A percentile compares a stretch with the other conserved stretches of the same genome.
Evolutionary conservation across 2,329 filamentous ascomycete species (phyloP).

Genomic region (Hypoxylon sp.): DNA sequence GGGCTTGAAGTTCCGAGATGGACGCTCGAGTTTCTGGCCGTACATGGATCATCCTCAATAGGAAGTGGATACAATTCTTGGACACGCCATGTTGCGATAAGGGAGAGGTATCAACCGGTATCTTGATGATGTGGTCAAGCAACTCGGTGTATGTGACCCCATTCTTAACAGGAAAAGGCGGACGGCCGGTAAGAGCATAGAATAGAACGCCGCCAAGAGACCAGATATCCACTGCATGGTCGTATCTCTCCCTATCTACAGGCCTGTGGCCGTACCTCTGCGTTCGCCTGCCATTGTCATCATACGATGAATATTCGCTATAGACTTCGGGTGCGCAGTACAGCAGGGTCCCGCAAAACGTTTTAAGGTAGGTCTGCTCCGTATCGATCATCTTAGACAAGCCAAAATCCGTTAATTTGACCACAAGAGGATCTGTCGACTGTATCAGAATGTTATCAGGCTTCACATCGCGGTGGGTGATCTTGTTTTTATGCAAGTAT

Average conservation of each 20-base stretch:
- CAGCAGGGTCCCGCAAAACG: constrained; percentile 94
- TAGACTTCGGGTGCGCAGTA: constrained; percentile 99
- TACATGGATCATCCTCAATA: constrained; percentile 84
- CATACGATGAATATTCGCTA: constrained; percentile 77
- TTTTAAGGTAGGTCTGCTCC: constrained; percentile 92
- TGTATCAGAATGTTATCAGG: constrained; percentile 96
- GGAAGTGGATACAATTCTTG: constrained; percentile 77
- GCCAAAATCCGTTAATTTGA: constrained; percentile 97
- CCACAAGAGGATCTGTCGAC: constrained; percentile 78
- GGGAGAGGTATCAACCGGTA: constrained; percentile 75
- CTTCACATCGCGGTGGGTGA: constrained; percentile 98
- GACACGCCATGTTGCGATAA: constrained; percentile 74
- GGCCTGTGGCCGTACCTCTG: constrained; percentile 74
- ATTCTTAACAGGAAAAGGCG: constrained; percentile 84
- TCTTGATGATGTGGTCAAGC: constrained; percentile 88
- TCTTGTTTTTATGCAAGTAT: constrained; percentile 88
- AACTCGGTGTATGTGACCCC: constrained; percentile 85
- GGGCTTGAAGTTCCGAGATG: constrained; percentile 76
- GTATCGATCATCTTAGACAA: constrained; percentile 94
- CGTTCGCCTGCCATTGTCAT: constrained; percentile 77
- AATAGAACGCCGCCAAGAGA: constrained; percentile 94
- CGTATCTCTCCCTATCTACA: constrained; percentile 77
- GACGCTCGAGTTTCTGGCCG: constrained; percentile 84
- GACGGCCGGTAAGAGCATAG: constrained; percentile 82
- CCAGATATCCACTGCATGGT: constrained; percentile 95